Base-by-base conservation (phyloP, 371 early-diverging fungal species). In the Mortierella polycephala region DNA sequence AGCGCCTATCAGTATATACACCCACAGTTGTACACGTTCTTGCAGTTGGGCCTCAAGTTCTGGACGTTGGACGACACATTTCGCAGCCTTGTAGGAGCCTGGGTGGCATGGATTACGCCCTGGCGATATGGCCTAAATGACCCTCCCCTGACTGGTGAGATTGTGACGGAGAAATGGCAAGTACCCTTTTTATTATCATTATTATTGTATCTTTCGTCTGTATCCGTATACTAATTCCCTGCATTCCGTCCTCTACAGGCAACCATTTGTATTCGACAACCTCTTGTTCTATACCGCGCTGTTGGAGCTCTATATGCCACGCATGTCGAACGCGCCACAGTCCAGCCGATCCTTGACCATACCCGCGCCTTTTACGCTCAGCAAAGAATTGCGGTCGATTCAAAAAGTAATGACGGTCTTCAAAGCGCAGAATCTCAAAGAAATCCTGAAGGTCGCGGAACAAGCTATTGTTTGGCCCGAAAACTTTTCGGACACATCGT, bases 241-340 rank as follows among this genome's bases (percentile, higher is more conserved):
- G 30, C 4, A 30, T 30, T 30, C 30, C 30, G 4, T 30, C 30
- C 30, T 30, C 40, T 23, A 62, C 59, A 76, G 76, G 76, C 77
- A 79, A 53, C 79, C 79, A n/a, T 79, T 65, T 41, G 44, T 79
- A 14, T 73, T 79, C 18, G 79, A 79, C 57, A 79, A 79, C 53
- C 62, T 79, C 18, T 45, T 79, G 51, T 79, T 79, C 46, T 79
- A 79, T 60, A 79, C 79, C 2, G 51, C 50, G 3, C 59, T 79
- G 7, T 21, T 79, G 47, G 66, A 69, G 23, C 64, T 73, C 4
- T 79, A 72, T 40, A 40, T 79, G 45, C 62, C 69, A 20, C 79
- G 79, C 5, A 66, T 79, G 18, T 72, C 79, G 1, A 56, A 79
- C 23, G 56, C 79, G n/a, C 65, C 69, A 23, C 73, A 63, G 13